Evolutionary conservation across 805 yeast genomes (phyloP).

Genomic region (Tetrapisispora iriomotensis): DNA sequence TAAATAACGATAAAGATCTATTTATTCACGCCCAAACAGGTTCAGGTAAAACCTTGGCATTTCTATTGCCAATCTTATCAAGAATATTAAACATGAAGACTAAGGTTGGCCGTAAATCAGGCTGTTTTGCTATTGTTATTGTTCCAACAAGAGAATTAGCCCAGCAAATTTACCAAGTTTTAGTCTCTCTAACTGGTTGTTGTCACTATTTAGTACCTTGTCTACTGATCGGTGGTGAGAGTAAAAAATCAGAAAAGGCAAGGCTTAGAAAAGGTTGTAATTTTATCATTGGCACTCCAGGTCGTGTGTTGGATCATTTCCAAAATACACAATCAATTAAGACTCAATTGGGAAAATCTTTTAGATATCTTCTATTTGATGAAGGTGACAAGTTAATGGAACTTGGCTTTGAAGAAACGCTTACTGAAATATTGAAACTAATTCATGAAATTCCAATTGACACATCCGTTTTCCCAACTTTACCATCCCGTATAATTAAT

Average conservation of each 20-base stretch:
- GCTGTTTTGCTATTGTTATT: slow-evolving; percentile 78
- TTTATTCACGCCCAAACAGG: slow-evolving; percentile 97
- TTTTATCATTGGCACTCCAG: slow-evolving; percentile 95
- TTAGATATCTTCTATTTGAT: slow-evolving; percentile 84
- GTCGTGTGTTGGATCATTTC: slow-evolving; percentile 88
- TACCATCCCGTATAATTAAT: slow-evolving; percentile 66
- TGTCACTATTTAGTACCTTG: slow-evolving; percentile 92
- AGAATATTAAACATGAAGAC: slow-evolving; percentile 49
- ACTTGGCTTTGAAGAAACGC: slow-evolving; percentile 91
- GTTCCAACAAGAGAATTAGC: slow-evolving; percentile 96
- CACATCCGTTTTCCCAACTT: slow-evolving; percentile 36
- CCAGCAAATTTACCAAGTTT: slow-evolving; percentile 73
- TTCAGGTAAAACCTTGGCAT: slow-evolving; percentile 92
- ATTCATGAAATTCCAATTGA: slow-evolving; percentile 39
- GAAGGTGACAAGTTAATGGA: slow-evolving; percentile 97
- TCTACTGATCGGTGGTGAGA: slow-evolving; percentile 95
- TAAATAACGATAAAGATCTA: slow-evolving; percentile 45
- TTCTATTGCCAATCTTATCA: slow-evolving; percentile 72
- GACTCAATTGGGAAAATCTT: slow-evolving; percentile 41
- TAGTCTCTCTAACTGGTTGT: slow-evolving; percentile 61
- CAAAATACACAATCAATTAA: slow-evolving; percentile 77
- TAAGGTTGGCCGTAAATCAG: slow-evolving; percentile 50
- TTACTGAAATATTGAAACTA: slow-evolving; percentile 58
- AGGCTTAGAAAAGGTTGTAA: slow-evolving; percentile 92
- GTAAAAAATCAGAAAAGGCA: slow-evolving; percentile 94